phyloP scores from a whole-genome alignment of 768 basidiomycete genomes.

The Termitomyces sp. region DNA sequence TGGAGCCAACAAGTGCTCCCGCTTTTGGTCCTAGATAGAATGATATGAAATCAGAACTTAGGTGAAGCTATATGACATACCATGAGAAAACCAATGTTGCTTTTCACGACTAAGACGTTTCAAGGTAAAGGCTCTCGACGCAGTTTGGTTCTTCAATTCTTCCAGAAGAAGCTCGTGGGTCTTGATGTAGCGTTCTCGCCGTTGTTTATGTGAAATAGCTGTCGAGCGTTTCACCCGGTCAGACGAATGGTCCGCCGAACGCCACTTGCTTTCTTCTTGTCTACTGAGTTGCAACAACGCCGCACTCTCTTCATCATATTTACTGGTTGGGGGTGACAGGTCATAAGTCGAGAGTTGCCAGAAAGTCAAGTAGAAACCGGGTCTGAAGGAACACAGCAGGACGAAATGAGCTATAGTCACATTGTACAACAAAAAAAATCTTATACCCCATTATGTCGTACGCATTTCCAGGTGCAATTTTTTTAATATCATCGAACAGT shows the following conservation, averaged over 20 bases:
- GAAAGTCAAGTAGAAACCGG: constrained; percentile 92
- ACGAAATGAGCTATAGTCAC: constrained; percentile 3
- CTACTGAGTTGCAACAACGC: constrained; percentile 56
- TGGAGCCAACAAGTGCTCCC: constrained; percentile 45
- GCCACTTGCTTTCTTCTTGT: constrained; percentile 61
- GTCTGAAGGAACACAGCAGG: constrained; percentile 36
- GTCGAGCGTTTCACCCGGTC: constrained; percentile 56
- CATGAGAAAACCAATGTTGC: constrained; percentile 75
- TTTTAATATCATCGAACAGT: constrained; percentile 72
- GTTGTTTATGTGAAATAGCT: constrained; percentile 52
- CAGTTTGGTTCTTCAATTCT: constrained; percentile 74
- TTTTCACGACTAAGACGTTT: constrained; percentile 77
- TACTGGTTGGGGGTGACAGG: constrained; percentile 66
- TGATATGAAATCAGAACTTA: constrained; percentile 2
- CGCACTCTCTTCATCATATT: constrained; percentile 76
- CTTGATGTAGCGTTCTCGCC: constrained; percentile 61
- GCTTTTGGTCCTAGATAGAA: constrained; percentile 36
- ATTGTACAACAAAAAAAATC: constrained; percentile 16
- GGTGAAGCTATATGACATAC: constrained; percentile 22
- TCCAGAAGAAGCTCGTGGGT: constrained; percentile 54
- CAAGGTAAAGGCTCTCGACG: constrained; percentile 65
- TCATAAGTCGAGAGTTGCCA: constrained; percentile 96
- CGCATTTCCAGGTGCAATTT: constrained; percentile 61
- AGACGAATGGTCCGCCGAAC: constrained; percentile 64
- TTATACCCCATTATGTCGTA: constrained; percentile 67